A percentile compares a stretch with the other conserved stretches of the same genome.
Evolutionary conservation across 305 asterid genomes (phyloP).

Genomic region (Solanum hybrid): DNA sequence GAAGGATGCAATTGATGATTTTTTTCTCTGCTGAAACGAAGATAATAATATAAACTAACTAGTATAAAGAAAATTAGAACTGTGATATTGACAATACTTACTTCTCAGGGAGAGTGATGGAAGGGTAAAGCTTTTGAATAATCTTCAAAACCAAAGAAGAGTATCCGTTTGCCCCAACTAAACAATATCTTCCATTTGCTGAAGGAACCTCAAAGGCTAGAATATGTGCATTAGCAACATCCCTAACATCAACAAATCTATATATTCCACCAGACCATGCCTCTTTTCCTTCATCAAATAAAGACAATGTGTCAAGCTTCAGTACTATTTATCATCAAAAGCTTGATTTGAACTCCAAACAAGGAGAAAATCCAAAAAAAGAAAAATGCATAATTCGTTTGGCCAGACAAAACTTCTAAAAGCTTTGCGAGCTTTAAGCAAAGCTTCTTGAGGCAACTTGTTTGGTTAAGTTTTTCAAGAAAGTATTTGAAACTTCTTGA

Average conservation of each 20-base stretch:
- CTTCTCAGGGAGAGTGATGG: constrained; percentile 13
- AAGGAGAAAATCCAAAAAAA: not conserved
- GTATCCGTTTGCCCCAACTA: constrained; percentile 12
- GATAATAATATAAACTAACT: not conserved
- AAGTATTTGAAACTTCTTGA: not conserved
- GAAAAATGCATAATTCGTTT: not conserved
- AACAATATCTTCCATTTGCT: constrained; percentile 33
- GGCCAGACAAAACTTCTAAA: not conserved
- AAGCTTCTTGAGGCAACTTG: not conserved
- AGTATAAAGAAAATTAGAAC: not conserved
- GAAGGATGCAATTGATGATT: not conserved
- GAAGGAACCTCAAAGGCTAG: constrained; percentile 31
- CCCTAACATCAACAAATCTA: constrained; percentile 37
- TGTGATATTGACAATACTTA: constrained; percentile 8
- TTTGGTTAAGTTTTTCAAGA: not conserved
- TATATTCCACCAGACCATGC: constrained; percentile 1
- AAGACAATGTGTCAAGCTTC: not conserved
- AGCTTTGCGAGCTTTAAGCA: not conserved
- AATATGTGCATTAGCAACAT: constrained; percentile 37
- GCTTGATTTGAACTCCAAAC: not conserved
- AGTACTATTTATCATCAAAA: not conserved
- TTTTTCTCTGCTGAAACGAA: not conserved
- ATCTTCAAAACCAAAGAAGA: constrained; percentile 9
- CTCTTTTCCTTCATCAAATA: constrained; percentile 4
- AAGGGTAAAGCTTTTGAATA: constrained; percentile 26